Base-by-base conservation (phyloP, 2,329 filamentous ascomycete genomes). In the Ophiostoma pallidulum region DNA sequence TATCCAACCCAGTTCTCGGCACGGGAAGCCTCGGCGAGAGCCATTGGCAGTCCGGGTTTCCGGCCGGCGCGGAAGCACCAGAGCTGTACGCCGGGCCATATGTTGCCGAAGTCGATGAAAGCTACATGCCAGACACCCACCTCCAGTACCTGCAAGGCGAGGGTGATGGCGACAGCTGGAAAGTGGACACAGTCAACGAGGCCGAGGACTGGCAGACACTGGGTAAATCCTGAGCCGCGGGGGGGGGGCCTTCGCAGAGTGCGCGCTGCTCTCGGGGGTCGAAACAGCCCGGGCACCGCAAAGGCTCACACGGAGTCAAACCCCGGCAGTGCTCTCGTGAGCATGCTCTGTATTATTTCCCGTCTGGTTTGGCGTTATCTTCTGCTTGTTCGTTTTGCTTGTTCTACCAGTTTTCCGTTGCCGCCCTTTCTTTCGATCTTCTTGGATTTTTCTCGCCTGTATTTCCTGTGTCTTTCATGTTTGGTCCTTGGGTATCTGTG, bases 131-230 rank as follows among this genome's bases (percentile, higher is more conserved):
- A 18, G 52, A 54, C 8, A 16, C 28, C 1, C 52, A 55, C 33
- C 22, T 54, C 14, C 52, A 54, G 16, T 55, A 54, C 33, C 48
- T 54, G 5, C 52, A 47, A 6, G 57, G 55, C 14, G 54, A 56
- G 2, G 53, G 56, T 4, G 55, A 56, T 2, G 53, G 56, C 4
- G 55, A 58, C 14, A 54, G 55, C 19, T 62, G 60, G 60, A 58
- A 58, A 24, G 52, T 59, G 12, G 55, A 58, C 41, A 40, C 53
- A 7, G 47, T 57, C 7, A 38, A 49, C 16, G 53, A 57, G 8
- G 51, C 47, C 8, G 51, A 52, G 4, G 54, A 59, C 54, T 47
- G 59, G 60, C 49, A 56, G 8, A n/a, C 31, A 13, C 32, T 49
- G 13, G 29, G 26, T 29, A 36, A 29, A 20, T 3, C 20, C 7